Base-by-base conservation (phyloP, 2,329 filamentous ascomycete species). In the Ceratocystis variospora region DNA sequence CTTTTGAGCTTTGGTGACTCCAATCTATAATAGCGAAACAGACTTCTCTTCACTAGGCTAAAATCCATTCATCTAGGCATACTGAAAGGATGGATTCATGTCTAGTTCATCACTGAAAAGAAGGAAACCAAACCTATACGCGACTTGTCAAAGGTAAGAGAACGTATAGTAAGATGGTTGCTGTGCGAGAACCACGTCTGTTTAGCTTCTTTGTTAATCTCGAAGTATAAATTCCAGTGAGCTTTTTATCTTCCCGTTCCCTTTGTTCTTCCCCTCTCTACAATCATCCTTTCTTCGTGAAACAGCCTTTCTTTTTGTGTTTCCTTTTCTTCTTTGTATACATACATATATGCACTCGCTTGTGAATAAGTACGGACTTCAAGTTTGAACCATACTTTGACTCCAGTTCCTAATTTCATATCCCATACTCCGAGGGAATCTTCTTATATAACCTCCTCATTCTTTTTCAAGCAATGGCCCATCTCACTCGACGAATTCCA, bases 401-500 rank as follows among this genome's bases (percentile, higher is more conserved):
- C 37, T 41, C 12, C 3, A 17, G 22, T 22, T 50, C 19, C 22
- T 15, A 3, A 28, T 15, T 53, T 59, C 8, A 59, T 19, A 59
- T 59, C 4, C 31, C n/a, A 6, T 53, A 19, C 48, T 8, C 7
- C 48, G 12, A 15, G 37, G 4, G 37, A 41, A 15, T 15, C 37
- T 41, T 41, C 37, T 41, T 41, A 10, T 41, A 41, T 41, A 41
- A 15, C 37, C 37, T 41, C 37, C 12, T 41, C 12, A 41, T 41
- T 53, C 10, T 25, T 10, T 10, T 15, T 8, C 22, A 28, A 53
- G 22, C 41, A 48, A 63, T 63, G 61, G 61, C 61, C 33, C 61
- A 63, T 50, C 61, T 63, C 25, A 63, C 61, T n/a, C 25, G 19
- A 19, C 25, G 25, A 31, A 66, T 67, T 7, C 33, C 46, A 22